A percentile compares a stretch with the other conserved stretches of the same genome.
Evolutionary conservation across 169 alveolate species (phyloP).

Genomic region (Theileria annulata): DNA sequence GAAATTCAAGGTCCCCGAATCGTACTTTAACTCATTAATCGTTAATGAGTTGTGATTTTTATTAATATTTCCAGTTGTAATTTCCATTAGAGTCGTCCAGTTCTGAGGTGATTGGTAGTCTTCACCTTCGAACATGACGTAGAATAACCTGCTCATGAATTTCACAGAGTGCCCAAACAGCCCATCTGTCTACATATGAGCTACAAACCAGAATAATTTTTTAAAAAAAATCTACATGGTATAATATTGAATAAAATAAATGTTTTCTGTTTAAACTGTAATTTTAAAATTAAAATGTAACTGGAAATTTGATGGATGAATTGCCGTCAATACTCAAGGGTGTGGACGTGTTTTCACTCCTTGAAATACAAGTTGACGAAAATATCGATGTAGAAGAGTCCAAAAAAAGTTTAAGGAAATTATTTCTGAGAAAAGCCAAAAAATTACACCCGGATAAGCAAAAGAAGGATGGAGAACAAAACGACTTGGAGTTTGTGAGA

Average conservation of each 20-base stretch:
- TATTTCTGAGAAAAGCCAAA: conserved; percentile 56
- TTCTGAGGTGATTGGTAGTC: background rate
- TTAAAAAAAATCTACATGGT: background rate
- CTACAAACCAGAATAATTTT: conserved; percentile 27
- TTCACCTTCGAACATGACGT: conserved; percentile 17
- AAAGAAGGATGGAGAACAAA: conserved; percentile 12
- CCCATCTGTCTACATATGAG: conserved; percentile 66
- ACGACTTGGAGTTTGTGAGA: conserved; percentile 50
- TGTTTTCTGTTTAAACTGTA: background rate
- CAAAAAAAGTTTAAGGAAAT: conserved; percentile 38
- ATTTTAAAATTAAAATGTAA: background rate
- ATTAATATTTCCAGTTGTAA: background rate
- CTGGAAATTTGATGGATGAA: conserved; percentile 18
- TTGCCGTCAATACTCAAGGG: conserved; percentile 54
- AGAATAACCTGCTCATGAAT: conserved; percentile 52
- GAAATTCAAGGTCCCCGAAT: conserved; percentile 31
- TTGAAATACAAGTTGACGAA: conserved; percentile 60
- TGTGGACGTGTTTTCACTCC: conserved; percentile 54
- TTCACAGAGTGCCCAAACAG: conserved; percentile 59
- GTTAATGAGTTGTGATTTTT: background rate
- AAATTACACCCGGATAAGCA: conserved; percentile 68
- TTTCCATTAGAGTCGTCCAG: background rate
- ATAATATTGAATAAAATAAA: background rate
- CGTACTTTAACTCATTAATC: conserved; percentile 16
- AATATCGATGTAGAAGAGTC: conserved; percentile 35